Percentiles rank a stretch among this genome's conserved stretches.
Evolutionary conservation across 768 basidiomycete genomes (phyloP).

Genomic region (Termitomyces sp.): DNA sequence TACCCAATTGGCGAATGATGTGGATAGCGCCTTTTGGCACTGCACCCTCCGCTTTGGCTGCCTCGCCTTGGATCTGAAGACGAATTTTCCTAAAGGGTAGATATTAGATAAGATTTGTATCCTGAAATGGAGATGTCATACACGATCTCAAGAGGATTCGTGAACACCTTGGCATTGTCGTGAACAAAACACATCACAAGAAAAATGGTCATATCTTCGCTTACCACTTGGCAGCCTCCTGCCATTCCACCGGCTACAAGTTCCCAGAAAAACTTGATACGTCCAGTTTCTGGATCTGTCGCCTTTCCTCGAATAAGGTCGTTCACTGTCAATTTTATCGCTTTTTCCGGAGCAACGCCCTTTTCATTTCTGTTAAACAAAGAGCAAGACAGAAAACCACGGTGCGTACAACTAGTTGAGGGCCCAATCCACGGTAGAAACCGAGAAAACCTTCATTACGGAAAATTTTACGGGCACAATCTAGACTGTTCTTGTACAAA

Average conservation of each 20-base stretch:
- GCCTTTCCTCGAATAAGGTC: constrained; percentile 79
- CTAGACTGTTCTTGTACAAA: constrained; percentile 92
- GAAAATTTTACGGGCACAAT: constrained; percentile 92
- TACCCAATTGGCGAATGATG: constrained; percentile 88
- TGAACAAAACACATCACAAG: constrained; percentile 2
- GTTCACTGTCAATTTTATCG: constrained; percentile 97
- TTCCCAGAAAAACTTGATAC: constrained; percentile 91
- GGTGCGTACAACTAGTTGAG: constrained; percentile 79
- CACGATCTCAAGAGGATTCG: constrained; percentile 96
- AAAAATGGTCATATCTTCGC: constrained; percentile 23
- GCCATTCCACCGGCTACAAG: constrained; percentile 87
- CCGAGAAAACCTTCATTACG: constrained; percentile 89
- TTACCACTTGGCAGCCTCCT: constrained; percentile 95
- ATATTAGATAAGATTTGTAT: constrained; percentile 6
- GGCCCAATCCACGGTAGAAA: constrained; percentile 96
- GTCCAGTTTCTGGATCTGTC: constrained; percentile 93
- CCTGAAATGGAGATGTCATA: constrained; percentile 30
- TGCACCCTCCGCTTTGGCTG: constrained; percentile 79
- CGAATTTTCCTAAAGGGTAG: constrained; percentile 71
- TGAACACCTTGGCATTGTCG: constrained; percentile 65
- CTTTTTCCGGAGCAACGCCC: constrained; percentile 97
- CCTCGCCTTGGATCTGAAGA: constrained; percentile 92
- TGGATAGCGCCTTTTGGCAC: constrained; percentile 83
- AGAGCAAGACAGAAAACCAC: background rate
- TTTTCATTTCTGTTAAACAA: constrained; percentile 21